Evolutionary conservation across 148 eudicot species (phyloP).

Genomic region (Spergularia marina): DNA sequence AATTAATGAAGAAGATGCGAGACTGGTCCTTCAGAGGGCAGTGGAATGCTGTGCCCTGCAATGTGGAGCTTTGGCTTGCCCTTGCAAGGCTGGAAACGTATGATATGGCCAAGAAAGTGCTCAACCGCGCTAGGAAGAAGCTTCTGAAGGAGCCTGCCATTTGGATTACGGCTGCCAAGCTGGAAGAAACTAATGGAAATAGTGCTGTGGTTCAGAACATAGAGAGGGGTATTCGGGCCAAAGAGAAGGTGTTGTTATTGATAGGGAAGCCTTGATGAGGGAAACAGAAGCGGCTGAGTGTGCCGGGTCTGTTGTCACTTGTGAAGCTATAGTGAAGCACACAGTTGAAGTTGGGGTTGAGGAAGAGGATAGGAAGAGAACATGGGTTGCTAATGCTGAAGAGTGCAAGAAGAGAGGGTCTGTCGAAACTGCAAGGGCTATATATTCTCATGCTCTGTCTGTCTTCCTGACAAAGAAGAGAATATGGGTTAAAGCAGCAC

Average conservation of each 20-base stretch:
- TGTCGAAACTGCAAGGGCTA: slow-evolving; percentile 89
- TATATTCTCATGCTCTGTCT: slow-evolving; percentile 77
- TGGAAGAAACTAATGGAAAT: slow-evolving; percentile 93
- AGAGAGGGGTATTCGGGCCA: slow-evolving; percentile 86
- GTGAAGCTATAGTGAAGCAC: slow-evolving; percentile 72
- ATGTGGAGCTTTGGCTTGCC: slow-evolving; percentile 90
- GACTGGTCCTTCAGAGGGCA: slow-evolving; percentile 73
- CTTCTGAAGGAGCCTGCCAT: slow-evolving; percentile 92
- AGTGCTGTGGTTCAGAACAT: slow-evolving; percentile 74
- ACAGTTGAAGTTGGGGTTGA: slow-evolving; percentile 85
- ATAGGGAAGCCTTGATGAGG: slow-evolving; percentile 92
- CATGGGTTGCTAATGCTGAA: slow-evolving; percentile 99
- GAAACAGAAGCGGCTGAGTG: slow-evolving; percentile 93
- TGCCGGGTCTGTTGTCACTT: slow-evolving; percentile 81
- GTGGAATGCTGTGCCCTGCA: slow-evolving; percentile 94
- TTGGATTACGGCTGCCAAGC: slow-evolving; percentile 89
- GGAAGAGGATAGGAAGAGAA: slow-evolving; percentile 94
- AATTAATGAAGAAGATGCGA: slow-evolving; percentile 76
- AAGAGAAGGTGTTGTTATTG: slow-evolving; percentile 75
- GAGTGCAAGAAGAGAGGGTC: slow-evolving; percentile 98
- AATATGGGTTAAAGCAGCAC: slow-evolving; percentile 93
- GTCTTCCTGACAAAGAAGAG: slow-evolving; percentile 90
- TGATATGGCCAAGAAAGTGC: slow-evolving; percentile 82
- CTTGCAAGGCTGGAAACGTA: slow-evolving; percentile 88
- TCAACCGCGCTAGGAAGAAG: slow-evolving; percentile 76